Evolutionary conservation across 73 alveolate genomes (phyloP).

Genomic region (Effrenium voratum): DNA sequence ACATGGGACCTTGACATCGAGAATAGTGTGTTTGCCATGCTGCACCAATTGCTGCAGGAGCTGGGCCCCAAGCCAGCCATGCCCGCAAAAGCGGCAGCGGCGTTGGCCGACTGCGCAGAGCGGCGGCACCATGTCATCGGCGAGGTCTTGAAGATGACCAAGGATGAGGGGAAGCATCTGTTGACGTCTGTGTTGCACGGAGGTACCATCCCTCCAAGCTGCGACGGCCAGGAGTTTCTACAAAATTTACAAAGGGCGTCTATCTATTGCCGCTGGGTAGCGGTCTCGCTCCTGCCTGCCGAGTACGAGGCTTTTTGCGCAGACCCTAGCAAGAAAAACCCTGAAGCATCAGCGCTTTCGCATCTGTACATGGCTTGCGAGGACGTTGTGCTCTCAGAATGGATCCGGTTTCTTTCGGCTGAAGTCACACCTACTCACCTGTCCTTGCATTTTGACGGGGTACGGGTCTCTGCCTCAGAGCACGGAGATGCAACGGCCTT

Average conservation of each 20-base stretch:
- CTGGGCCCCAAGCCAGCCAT: not conserved
- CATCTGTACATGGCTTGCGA: not conserved
- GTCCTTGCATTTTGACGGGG: slow-evolving; percentile 36
- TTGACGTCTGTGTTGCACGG: not conserved
- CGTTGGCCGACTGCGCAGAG: not conserved
- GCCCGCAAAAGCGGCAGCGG: not conserved
- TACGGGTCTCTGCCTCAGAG: not conserved
- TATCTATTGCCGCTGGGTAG: slow-evolving; percentile 4
- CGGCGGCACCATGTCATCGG: not conserved
- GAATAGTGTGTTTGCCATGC: not conserved
- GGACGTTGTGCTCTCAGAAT: not conserved
- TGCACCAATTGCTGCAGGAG: not conserved
- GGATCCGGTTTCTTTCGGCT: not conserved
- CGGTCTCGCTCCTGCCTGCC: not conserved
- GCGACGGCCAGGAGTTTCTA: not conserved
- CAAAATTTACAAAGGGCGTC: not conserved
- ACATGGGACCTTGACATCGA: slow-evolving; percentile 5
- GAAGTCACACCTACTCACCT: not conserved
- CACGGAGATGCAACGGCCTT: not conserved
- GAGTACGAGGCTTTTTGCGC: not conserved
- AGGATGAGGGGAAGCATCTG: slow-evolving; percentile 6
- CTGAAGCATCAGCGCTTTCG: not conserved
- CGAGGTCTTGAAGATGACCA: not conserved
- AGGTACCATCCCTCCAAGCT: not conserved
- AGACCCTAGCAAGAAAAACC: not conserved